These are phyloP conservation scores for Platanthera zijinensis DNA, from an alignment of 106 monocot genomes.

Conservation along the genomic window DNA sequence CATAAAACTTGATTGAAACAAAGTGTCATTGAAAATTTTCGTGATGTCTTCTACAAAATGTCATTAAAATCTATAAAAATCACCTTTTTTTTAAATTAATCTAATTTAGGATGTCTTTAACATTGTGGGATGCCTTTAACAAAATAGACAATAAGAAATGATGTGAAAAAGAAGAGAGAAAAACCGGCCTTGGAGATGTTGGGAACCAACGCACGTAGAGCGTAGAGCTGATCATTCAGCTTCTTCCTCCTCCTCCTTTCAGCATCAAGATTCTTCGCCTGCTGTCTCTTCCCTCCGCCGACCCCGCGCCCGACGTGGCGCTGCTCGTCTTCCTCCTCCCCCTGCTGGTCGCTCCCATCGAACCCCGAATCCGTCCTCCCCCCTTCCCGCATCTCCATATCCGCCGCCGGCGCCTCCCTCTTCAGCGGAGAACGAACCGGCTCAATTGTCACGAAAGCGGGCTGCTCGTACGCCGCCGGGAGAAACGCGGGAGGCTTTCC, in stretches of 20 bases:
- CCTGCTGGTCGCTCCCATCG: constrained; percentile 50
- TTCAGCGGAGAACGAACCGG: not conserved
- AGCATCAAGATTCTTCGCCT: constrained; percentile 76
- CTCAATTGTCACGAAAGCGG: not conserved
- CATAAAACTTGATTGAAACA: too few species aligned
- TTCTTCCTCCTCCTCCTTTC: constrained; percentile 93
- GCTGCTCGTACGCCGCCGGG: constrained; percentile 8
- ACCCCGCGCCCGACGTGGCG: constrained; percentile 8
- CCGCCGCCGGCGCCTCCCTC: constrained; percentile 15
- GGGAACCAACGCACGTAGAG: constrained; percentile 70
- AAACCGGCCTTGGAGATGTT: constrained; percentile 73
- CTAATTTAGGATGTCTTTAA: too few species aligned
- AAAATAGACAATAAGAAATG: not conserved
- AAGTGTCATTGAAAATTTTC: too few species aligned
- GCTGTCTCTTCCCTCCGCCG: constrained; percentile 39
- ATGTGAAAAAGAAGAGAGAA: not conserved
- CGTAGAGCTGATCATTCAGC: constrained; percentile 77
- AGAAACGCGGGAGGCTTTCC: constrained; percentile 1
- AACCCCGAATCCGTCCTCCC: constrained; percentile 29
- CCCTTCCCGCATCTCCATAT: constrained; percentile 8
- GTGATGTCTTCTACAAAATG: not conserved
- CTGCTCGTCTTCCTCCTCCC: constrained; percentile 54
- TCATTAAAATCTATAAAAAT: not conserved
- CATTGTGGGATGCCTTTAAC: too few species aligned
- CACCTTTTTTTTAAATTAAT: too few species aligned